Evolutionary conservation across 2,329 filamentous ascomycete genomes (phyloP), one percentile per base, ranked within the genome.

Genomic region (Penicillium sp.): DNA sequence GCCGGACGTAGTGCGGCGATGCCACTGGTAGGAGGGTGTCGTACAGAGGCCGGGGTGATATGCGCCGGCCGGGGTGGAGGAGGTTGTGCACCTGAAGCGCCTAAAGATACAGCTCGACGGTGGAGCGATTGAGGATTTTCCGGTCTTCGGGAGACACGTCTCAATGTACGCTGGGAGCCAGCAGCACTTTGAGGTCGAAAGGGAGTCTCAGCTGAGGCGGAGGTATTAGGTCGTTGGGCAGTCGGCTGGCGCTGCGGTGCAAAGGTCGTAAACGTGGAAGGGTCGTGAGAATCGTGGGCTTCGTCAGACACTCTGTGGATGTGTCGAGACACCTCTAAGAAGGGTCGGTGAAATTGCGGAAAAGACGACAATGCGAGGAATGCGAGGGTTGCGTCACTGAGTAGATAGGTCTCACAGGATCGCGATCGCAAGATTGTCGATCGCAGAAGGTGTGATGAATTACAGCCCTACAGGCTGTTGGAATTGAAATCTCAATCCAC

Each of bases 261-360:
- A 66, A 68, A 65, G 63, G 73, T 72, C 72, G 75, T 75, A 71
- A 75, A 67, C 64, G 75, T 72, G 67, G 66, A 60, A 54, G 68
- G 74, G 70, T 81, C 78, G 81, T 83, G 67, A 77, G 75, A 61
- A 62, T 82, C 79, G 81, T 82, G 69, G 71, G 73, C 70, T 72
- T 83, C 79, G 79, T 83, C 71, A 82, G 75, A 71, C 50, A 68
- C 66, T 70, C 65, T 62, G 59, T 60, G 66, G 61, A 62, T 64
- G 67, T 65, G 66, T 66, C 65, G 70, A 74, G 77, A 77, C 79
- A 81, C 76, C 64, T 67, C 67, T 68, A 65, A 59, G 48, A 66
- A 54, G 59, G 59, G 58, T 55, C 56, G 56, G 59, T 58, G 50
- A 60, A 54, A 54, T 27, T 64, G 59, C 36, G 55, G 50, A 63